Evolutionary conservation across 2,329 filamentous ascomycete species (phyloP).

Genomic region (Neofusicoccum umdonicola): DNA sequence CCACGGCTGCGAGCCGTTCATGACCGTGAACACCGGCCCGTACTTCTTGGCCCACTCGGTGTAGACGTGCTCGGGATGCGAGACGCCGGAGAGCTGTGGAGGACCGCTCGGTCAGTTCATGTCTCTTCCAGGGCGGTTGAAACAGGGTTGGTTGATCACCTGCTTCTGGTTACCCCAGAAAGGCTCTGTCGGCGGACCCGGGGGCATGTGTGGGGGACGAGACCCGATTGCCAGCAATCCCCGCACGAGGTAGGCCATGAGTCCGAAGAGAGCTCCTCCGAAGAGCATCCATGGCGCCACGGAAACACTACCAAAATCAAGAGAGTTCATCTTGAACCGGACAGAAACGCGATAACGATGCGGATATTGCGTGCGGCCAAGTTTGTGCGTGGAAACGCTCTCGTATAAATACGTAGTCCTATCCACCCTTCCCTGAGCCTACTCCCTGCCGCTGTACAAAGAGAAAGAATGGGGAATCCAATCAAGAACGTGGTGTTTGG

Average conservation of each 20-base stretch:
- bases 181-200: constrained; percentile 52
- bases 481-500: no score
- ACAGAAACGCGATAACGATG: no score
- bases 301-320: no score
- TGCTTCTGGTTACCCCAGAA: constrained; percentile 53
- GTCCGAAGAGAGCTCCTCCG: neutral
- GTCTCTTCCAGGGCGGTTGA: neutral
- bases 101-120: neutral
- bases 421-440: no score
- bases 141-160: constrained; percentile 7
- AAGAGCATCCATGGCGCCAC: neutral
- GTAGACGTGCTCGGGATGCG: constrained; percentile 44
- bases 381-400: no score
- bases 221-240: constrained; percentile 13
- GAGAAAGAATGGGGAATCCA: no score
- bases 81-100: neutral
- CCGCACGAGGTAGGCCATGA: neutral
- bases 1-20: constrained; percentile 40
- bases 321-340: no score
- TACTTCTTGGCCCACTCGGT: constrained; percentile 54
- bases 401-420: no score
- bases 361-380: no score
- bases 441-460: no score
- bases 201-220: constrained; percentile 41
- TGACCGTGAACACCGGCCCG: constrained; percentile 52